Evolutionary conservation across 257 asterid species (phyloP).

Genomic region (Solanum okadae): DNA sequence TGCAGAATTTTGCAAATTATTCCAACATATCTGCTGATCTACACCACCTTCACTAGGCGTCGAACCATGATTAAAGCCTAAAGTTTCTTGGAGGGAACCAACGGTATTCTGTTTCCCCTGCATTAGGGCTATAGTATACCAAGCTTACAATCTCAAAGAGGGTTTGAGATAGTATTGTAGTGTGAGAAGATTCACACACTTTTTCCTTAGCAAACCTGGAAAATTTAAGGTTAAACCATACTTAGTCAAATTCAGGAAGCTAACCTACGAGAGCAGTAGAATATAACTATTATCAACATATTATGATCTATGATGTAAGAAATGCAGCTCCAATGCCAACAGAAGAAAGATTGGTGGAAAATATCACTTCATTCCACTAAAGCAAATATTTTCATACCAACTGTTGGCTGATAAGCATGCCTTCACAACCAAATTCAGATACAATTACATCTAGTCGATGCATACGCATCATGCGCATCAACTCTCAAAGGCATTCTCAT

Average conservation of each 20-base stretch:
- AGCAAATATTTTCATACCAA: neutral
- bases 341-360: neutral
- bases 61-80: conserved; percentile 57
- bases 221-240: neutral
- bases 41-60: conserved; percentile 41
- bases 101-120: conserved; percentile 63
- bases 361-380: neutral
- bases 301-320: neutral
- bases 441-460: neutral
- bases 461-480: neutral
- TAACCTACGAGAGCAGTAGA: neutral
- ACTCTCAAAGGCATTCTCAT: neutral
- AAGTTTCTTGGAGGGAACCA: conserved; percentile 54
- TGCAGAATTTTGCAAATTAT: conserved; percentile 36
- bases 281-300: neutral
- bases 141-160: neutral
- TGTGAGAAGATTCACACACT: neutral
- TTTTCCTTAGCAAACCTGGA: conserved; percentile 36
- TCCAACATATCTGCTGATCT: conserved; percentile 69
- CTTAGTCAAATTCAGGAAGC: neutral
- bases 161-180: neutral
- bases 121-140: conserved; percentile 43
- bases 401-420: neutral
- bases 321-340: neutral
- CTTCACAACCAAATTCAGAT: neutral